Conservation (phyloP, 257 asterid species). For the Solanum etuberosum region DNA sequence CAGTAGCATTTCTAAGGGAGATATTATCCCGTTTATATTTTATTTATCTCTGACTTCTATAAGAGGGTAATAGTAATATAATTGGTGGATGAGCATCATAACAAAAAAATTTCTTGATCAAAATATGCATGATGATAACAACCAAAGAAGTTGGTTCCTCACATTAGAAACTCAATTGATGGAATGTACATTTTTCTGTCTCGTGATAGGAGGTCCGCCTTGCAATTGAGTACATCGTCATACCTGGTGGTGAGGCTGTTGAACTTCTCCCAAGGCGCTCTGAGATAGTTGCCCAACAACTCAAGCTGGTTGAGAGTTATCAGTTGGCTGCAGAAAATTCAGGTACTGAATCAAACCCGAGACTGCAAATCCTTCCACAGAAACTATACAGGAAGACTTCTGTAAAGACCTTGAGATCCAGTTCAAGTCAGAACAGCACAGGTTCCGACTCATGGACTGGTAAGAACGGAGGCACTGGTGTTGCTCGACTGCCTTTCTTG, state of each 20-base stretch:
- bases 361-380: conserved; percentile 88
- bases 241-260: conserved; percentile 93
- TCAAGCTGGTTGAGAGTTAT: conserved; percentile 81
- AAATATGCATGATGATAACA: not conserved
- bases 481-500: conserved; percentile 51
- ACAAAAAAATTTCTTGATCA: not conserved
- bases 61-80: not conserved
- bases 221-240: conserved; percentile 93
- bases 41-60: not conserved
- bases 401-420: conserved; percentile 1
- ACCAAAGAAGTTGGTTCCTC: not conserved
- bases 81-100: not conserved
- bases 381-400: conserved; percentile 33
- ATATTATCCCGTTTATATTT: not conserved
- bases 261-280: conserved; percentile 97
- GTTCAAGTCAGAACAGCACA: conserved; percentile 15
- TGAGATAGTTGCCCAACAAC: conserved; percentile 81
- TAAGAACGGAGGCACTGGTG: conserved; percentile 22
- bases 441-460: conserved; percentile 8
- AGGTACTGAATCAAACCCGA: conserved; percentile 75
- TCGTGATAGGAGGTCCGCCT: conserved; percentile 72
- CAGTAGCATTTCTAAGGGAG: not conserved
- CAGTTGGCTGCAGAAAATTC: conserved; percentile 77
- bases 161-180: not conserved
- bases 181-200: not conserved